These are phyloP conservation scores for Cucumis sativus DNA, from an alignment of 306 rosid genomes.

Conservation along the genomic window DNA sequence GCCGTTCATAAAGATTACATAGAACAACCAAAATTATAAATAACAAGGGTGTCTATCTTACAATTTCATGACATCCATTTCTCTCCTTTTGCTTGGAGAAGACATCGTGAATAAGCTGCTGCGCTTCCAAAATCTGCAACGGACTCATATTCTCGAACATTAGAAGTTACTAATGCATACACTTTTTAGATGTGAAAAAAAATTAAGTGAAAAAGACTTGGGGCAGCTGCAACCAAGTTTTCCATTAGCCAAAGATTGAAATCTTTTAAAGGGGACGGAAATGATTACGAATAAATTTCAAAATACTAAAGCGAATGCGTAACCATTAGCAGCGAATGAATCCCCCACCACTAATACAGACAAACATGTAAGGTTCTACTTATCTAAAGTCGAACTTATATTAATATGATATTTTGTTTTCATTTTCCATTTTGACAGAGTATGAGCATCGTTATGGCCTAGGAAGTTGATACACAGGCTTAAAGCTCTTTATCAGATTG, in stretches of 20 bases:
- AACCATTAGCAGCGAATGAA: not conserved
- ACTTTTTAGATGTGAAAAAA: not conserved
- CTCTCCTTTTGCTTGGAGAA: slow-evolving; percentile 99
- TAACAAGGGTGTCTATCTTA: slow-evolving; percentile 37
- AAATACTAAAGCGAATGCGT: not conserved
- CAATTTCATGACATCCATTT: slow-evolving; percentile 99
- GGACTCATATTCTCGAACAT: not conserved
- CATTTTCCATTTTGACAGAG: not conserved
- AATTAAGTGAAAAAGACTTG: not conserved
- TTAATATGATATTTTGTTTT: not conserved
- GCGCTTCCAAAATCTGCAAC: slow-evolving; percentile 37
- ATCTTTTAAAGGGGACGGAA: not conserved
- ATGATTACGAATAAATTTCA: not conserved
- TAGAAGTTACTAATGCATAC: not conserved
- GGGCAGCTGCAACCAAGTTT: not conserved
- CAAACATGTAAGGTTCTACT: not conserved
- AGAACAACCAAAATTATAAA: not conserved
- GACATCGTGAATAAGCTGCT: slow-evolving; percentile 49
- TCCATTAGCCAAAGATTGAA: not conserved
- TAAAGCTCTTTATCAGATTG: not conserved
- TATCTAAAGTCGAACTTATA: not conserved
- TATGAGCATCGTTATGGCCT: not conserved
- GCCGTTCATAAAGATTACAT: not conserved
- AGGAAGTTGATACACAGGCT: not conserved
- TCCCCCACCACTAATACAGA: not conserved